Evolutionary conservation across 148 eudicot species (phyloP).

Genomic region (Camellia japonica): DNA sequence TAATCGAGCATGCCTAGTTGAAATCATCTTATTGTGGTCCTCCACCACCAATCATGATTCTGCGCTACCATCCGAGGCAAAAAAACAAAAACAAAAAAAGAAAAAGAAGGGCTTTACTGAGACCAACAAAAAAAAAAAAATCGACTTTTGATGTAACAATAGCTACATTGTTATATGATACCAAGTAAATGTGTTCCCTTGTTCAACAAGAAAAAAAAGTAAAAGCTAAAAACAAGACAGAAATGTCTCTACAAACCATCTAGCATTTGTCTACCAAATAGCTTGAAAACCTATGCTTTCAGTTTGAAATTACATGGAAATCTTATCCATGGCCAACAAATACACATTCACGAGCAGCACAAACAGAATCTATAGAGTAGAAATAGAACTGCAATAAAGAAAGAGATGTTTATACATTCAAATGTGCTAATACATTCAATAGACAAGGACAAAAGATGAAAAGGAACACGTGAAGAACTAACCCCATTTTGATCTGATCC

Average conservation of each 20-base stretch:
- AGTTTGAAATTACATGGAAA: constrained; percentile 10
- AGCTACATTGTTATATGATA: neutral
- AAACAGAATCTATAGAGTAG: constrained; percentile 7
- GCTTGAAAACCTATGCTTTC: constrained; percentile 5
- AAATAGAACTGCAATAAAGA: neutral
- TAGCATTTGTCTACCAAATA: neutral
- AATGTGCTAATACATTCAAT: neutral
- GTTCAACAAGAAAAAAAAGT: neutral
- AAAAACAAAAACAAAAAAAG: neutral
- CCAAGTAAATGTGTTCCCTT: neutral
- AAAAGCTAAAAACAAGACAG: neutral
- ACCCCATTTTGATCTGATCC: constrained; percentile 12
- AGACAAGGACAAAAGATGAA: neutral
- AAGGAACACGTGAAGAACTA: neutral
- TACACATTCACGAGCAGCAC: neutral
- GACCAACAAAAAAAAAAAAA: neutral
- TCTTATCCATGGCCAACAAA: constrained; percentile 1
- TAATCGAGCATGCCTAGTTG: neutral
- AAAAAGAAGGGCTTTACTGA: neutral
- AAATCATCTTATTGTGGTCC: neutral
- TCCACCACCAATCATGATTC: neutral
- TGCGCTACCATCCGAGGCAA: neutral
- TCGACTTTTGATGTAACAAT: neutral
- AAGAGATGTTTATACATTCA: neutral
- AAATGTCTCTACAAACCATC: neutral